Evolutionary conservation across 495 filamentous ascomycete genomes (phyloP), one percentile per base, ranked within the genome.

Genomic region (Podospora pseudopauciseta): DNA sequence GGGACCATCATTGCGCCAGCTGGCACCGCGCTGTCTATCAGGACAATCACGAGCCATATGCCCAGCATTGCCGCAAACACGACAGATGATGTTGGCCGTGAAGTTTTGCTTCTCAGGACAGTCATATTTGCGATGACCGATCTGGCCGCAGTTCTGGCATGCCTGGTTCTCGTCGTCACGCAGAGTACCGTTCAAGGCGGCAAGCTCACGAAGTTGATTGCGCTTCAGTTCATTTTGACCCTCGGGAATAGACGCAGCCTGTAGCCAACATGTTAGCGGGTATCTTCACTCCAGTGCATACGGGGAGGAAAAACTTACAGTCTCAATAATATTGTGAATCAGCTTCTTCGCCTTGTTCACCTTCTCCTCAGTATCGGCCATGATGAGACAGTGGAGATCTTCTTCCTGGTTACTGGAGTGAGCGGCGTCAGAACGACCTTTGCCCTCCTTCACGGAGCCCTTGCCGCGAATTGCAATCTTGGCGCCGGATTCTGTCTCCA

Each of bases 351-450:
- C 95, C 77, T 97, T 96, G 84, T 96, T 95, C 71, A 99, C 92
- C 83, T 98, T 99, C 68, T 97, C 92, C 80, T 99, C 95, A 54
- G 93, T 97, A 74, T 99, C 95, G 69, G 95, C 96, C 92, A 98
- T 99, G 82, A 99, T 97, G 78, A 99, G 83, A 78, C 95, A 99
- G 80, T 99, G 95, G 56, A 99, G 85, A 82, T 99, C 95, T 82
- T 99, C 95, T 83, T 99, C 95, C 87, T 97, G 95, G 85, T 99
- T 98, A 85, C 94, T 97, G 82, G 93, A 92, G 84, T 97, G 94
- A 82, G 95, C 95, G 69, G 95, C 93, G 76, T 99, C 95, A 84
- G 94, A 97, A 74, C 93, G 93, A 74, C 95, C 95, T 76, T 99
- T 99, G 84, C 95, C 95, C 86, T 99, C 95, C 83, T 99, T 99